Evolutionary conservation across 148 eudicot genomes (phyloP), one percentile per base, ranked within the genome.

Genomic region (Oxyria digyna): DNA sequence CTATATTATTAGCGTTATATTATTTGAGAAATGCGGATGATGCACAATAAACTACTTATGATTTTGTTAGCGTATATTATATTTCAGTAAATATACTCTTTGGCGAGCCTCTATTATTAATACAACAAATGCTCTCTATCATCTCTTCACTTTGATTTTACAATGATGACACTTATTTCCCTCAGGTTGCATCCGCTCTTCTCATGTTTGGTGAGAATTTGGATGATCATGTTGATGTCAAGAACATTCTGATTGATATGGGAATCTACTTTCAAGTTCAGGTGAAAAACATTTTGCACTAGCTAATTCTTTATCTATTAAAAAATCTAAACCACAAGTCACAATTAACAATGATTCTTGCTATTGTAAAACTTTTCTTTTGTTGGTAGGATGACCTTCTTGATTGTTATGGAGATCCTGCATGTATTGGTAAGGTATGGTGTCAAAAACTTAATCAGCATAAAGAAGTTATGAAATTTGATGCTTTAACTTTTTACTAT

Each of bases 341-440:
- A n/a, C n/a, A n/a, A n/a, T n/a, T 21, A 54, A 54, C 9, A 11
- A 8, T 24, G 62, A 24, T 17, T 24, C 26, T n/a, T 38, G n/a
- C n/a, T n/a, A n/a, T n/a, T n/a, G n/a, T n/a, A n/a, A n/a, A n/a
- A n/a, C n/a, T n/a, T n/a, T n/a, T n/a, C 42, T 32, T 42, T 35
- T 73, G 40, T 70, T n/a, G n/a, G n/a, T n/a, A 89, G 96, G 96
- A 89, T 83, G 96, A 89, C 74, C 87, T 83, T 71, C 83, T 89
- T 40, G 96, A 89, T 74, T 85, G 89, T 73, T 89, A 75, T 71
- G 96, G 89, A 26, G 87, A 77, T 64, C 89, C 91, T 40, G 78
- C 81, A 67, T 74, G 83, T 67, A 80, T 89, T 67, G 91, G 96
- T 13, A 89, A 89, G 96, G 91, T 88, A 73, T 76, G 75, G 49